Evolutionary conservation across 2,329 filamentous ascomycete genomes (phyloP).

Genomic region (Mycosphaerelloides madeirae): DNA sequence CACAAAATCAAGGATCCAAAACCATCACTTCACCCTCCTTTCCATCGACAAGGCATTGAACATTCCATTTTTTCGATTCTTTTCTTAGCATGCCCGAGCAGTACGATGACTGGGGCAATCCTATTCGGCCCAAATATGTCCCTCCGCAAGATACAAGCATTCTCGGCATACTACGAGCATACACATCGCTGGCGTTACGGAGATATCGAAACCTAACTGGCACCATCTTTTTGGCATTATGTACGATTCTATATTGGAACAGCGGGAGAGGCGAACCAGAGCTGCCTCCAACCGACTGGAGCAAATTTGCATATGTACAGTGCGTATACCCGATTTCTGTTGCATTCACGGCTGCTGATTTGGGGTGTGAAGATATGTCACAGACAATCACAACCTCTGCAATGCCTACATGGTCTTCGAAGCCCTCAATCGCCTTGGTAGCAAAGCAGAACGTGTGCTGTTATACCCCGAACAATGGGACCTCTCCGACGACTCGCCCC

Average conservation of each 20-base stretch:
- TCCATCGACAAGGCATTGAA: no score
- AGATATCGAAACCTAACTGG: slow-evolving; percentile 15
- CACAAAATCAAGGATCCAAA: no score
- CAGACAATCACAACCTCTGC: slow-evolving; percentile 22
- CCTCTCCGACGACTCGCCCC: slow-evolving; percentile 33
- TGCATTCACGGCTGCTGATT: not conserved
- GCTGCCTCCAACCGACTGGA: slow-evolving; percentile 16
- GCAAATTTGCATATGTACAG: slow-evolving; percentile 21
- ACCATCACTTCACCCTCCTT: no score
- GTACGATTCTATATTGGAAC: slow-evolving; percentile 14
- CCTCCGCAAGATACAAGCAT: slow-evolving; percentile 15
- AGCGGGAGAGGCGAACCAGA: slow-evolving; percentile 3
- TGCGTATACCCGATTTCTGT: slow-evolving; percentile 8
- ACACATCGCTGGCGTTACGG: slow-evolving; percentile 6
- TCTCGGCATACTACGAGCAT: slow-evolving; percentile 12
- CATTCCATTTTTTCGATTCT: no score
- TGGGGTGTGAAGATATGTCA: slow-evolving; percentile 17
- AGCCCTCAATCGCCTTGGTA: slow-evolving; percentile 38
- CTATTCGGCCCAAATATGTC: slow-evolving; percentile 11
- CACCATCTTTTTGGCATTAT: slow-evolving; percentile 16
- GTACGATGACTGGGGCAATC: slow-evolving; percentile 25
- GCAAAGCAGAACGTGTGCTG: slow-evolving; percentile 43
- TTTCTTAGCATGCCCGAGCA: slow-evolving; percentile 12
- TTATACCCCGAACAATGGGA: slow-evolving; percentile 42
- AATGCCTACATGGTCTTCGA: slow-evolving; percentile 39